Percentiles rank a stretch among this genome's conserved stretches.
Conservation (phyloP, 768 basidiomycete species). For the Termitomyces sp. region DNA sequence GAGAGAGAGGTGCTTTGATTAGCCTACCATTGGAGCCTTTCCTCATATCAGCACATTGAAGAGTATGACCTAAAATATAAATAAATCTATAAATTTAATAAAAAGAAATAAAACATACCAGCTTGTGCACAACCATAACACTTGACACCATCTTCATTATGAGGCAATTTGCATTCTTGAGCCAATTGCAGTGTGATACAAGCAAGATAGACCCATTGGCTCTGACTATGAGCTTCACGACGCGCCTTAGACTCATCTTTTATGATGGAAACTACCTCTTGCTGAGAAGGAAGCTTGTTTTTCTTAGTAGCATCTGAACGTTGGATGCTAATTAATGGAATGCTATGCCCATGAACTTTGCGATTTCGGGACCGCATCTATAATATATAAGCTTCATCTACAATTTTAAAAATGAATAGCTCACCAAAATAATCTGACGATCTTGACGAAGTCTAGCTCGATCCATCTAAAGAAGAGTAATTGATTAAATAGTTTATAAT, state of each 20-base stretch:
- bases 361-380: background rate
- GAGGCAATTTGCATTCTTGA: background rate
- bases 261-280: fast-evolving
- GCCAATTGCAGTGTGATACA: background rate
- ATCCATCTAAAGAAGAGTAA: background rate
- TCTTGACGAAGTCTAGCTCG: background rate
- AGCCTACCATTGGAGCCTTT: background rate
- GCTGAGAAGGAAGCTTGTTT: background rate
- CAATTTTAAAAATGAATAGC: background rate
- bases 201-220: background rate
- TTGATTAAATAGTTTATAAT: background rate
- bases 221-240: background rate
- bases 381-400: background rate
- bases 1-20: background rate
- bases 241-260: background rate
- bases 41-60: background rate
- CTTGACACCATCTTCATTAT: background rate
- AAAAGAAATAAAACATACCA: background rate
- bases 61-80: background rate
- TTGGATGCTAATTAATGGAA: background rate
- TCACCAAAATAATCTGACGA: background rate
- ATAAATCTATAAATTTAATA: background rate
- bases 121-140: background rate
- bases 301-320: background rate
- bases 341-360: background rate